phyloP scores from a whole-genome alignment of 768 basidiomycete genomes.

The Hericium rajendrae region DNA sequence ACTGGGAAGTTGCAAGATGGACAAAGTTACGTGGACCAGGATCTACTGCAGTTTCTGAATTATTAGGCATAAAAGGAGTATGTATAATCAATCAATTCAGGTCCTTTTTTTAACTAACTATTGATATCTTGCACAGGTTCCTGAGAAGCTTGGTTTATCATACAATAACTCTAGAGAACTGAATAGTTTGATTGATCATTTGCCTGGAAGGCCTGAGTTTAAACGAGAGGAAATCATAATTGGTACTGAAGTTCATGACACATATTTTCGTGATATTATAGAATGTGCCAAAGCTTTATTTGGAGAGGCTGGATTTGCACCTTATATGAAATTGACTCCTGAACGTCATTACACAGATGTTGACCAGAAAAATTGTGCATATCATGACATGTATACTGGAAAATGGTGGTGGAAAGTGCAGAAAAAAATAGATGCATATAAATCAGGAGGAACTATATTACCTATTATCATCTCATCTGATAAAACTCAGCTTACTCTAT shows the following conservation, averaged over 20 bases:
- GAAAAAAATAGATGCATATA: neutral
- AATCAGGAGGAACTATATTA: conserved; percentile 4
- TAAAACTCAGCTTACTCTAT: conserved; percentile 17
- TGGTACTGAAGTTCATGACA: neutral
- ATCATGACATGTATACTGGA: conserved; percentile 17
- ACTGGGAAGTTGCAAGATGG: neutral
- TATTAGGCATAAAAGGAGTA: neutral
- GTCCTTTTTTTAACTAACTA: neutral
- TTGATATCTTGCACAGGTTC: neutral
- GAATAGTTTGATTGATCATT: neutral
- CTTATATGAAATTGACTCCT: neutral
- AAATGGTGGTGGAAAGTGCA: conserved; percentile 21
- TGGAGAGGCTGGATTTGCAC: neutral
- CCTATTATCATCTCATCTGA: conserved; percentile 17
- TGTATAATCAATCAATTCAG: neutral
- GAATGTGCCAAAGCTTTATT: neutral
- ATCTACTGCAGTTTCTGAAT: neutral
- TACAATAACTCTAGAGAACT: neutral
- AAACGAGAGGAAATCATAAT: neutral
- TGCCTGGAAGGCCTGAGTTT: neutral
- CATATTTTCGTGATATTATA: neutral
- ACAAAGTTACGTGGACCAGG: neutral
- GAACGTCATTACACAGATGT: neutral
- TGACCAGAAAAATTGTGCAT: neutral
- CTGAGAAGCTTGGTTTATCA: neutral